Evolutionary conservation across 2,329 filamentous ascomycete genomes (phyloP), one percentile per base, ranked within the genome.

Genomic region (Cryphonectria carpinicola): DNA sequence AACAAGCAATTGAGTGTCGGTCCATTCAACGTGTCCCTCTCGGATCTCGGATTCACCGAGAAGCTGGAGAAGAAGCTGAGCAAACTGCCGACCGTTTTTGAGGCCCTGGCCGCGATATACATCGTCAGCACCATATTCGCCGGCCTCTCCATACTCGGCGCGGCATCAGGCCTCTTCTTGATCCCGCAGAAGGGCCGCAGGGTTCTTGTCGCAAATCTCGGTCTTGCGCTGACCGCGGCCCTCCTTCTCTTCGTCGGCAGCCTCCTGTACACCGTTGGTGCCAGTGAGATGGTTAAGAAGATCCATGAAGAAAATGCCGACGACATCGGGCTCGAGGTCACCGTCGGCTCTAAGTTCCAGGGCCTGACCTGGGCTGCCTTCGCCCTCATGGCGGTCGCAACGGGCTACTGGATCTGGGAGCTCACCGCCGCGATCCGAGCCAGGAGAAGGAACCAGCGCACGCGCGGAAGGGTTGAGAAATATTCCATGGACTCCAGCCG

Each of bases 61-160:
- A 79, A 79, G 43, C 80, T 89, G 70, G 81, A 84, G 71, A 77
- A 83, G 58, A 81, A 82, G n/a, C 76, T 89, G 73, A 79, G 85
- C 77, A 77, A 81, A n/a, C 78, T 88, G 76, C 87, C 87, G 75
- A 76, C 77, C 22, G 79, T 82, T n/a, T 80, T 88, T 5, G 77
- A 84, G n/a, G 82, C 80, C 37, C 77, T 86, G 64, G 85, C 85
- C 76, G 78, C 86, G 65, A 77, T 88, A 69, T 87, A 84, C 76
- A 81, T 84, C 56, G 72, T 88, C 1, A 82, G 79, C 68, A 77
- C 81, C 63, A 80, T 77, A 25, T 79, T 84, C 74, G 78, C 82
- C 2, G 84, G 82, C 14, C 76, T 86, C 2, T 79, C 81, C 43
- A 81, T 86, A 75, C 75, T 87, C 2, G 75, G 77, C 19, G 81